These are phyloP conservation scores for Fragilariopsis cylindrus DNA, from an alignment of 108 stramenopile genomes.

Conservation along the genomic window DNA sequence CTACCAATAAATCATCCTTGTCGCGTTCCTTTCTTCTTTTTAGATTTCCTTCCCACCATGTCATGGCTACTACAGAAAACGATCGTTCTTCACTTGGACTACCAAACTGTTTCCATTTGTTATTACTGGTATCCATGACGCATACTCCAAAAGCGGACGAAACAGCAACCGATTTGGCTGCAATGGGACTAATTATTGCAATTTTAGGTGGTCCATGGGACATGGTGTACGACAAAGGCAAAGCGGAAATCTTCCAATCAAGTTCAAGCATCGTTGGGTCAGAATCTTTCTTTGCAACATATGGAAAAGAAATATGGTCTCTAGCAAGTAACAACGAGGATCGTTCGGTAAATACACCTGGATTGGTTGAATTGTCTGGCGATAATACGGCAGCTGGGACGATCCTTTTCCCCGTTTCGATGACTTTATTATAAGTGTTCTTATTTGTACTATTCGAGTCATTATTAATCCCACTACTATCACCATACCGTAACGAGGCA, in stretches of 20 bases:
- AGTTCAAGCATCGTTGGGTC: slow-evolving; percentile 13
- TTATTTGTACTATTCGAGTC: neutral
- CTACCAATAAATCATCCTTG: slow-evolving; percentile 39
- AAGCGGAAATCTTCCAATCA: slow-evolving; percentile 38
- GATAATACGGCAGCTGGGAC: slow-evolving; percentile 18
- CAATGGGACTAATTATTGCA: slow-evolving; percentile 9
- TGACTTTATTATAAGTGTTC: neutral
- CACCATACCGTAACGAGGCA: slow-evolving; percentile 1
- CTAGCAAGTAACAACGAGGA: slow-evolving; percentile 25
- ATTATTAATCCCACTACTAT: neutral
- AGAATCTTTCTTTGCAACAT: slow-evolving; percentile 6
- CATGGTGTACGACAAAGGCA: slow-evolving; percentile 30
- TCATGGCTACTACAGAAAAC: slow-evolving; percentile 40
- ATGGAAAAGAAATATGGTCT: slow-evolving; percentile 27
- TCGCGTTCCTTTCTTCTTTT: slow-evolving; percentile 2
- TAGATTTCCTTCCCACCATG: slow-evolving; percentile 44
- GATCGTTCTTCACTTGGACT: slow-evolving; percentile 33
- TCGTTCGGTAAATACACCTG: slow-evolving; percentile 10
- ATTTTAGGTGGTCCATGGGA: slow-evolving; percentile 30
- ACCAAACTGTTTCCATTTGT: slow-evolving; percentile 40
- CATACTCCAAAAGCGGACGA: slow-evolving; percentile 34
- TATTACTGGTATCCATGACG: slow-evolving; percentile 12
- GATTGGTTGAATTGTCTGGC: slow-evolving; percentile 12
- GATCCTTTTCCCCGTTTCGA: slow-evolving; percentile 13
- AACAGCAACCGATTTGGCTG: slow-evolving; percentile 33